Evolutionary conservation across 495 filamentous ascomycete species (phyloP).

Genomic region (Astrothelium macrocarpum): DNA sequence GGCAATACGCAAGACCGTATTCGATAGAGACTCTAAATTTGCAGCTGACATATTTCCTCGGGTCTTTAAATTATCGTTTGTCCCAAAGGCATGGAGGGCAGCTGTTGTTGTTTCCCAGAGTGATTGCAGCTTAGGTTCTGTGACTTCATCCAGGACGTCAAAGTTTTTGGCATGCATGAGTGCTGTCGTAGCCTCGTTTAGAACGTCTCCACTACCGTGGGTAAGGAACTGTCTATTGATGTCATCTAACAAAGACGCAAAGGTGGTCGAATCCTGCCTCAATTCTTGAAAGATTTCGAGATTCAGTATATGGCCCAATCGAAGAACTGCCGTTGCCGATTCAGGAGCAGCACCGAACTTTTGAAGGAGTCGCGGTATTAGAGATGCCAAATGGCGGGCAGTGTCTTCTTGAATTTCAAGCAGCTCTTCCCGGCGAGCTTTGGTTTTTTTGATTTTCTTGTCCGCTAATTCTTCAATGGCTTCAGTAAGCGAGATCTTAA

Average conservation of each 20-base stretch:
- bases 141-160: slow-evolving; percentile 76
- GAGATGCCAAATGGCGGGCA: slow-evolving; percentile 59
- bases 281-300: slow-evolving; percentile 83
- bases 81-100: slow-evolving; percentile 55
- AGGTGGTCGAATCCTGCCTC: slow-evolving; percentile 72
- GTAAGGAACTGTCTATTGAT: slow-evolving; percentile 89
- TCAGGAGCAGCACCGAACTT: slow-evolving; percentile 86
- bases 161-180: slow-evolving; percentile 77
- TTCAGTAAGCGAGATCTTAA: slow-evolving; percentile 55
- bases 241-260: slow-evolving; percentile 75
- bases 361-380: slow-evolving; percentile 77
- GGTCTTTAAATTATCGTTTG: slow-evolving; percentile 53
- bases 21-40: slow-evolving; percentile 59
- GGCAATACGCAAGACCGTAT: slow-evolving; percentile 73
- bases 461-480: slow-evolving; percentile 31
- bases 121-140: slow-evolving; percentile 65
- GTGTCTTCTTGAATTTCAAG: slow-evolving; percentile 61
- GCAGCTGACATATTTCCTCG: slow-evolving; percentile 51
- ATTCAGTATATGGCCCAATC: slow-evolving; percentile 79
- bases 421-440: slow-evolving; percentile 50
- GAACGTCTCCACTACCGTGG: slow-evolving; percentile 73
- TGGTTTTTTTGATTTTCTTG: slow-evolving; percentile 33
- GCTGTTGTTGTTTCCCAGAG: slow-evolving; percentile 79
- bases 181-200: slow-evolving; percentile 73
- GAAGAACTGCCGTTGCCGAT: slow-evolving; percentile 73